Conservation (phyloP, 2,329 filamentous ascomycete species). For the Colletotrichum sidae region DNA sequence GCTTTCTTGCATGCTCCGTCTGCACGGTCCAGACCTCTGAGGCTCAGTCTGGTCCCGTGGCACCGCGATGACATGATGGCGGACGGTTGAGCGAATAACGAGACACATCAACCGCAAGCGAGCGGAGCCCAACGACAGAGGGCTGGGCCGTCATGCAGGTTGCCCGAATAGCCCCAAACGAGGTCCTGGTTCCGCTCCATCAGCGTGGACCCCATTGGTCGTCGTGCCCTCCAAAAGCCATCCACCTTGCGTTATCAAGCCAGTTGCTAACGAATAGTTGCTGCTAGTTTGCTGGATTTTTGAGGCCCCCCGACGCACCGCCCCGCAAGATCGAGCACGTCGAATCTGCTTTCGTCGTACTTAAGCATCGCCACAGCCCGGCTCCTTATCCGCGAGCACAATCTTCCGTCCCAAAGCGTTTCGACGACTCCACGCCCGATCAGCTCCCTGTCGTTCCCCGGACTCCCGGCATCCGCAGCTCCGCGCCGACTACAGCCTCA, state of each 20-base stretch:
- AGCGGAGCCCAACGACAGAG: slow-evolving; percentile 32
- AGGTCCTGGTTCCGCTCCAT: slow-evolving; percentile 13
- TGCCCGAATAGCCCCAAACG: slow-evolving; percentile 15
- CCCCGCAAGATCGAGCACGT: slow-evolving; percentile 26
- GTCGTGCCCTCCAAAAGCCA: slow-evolving; percentile 2
- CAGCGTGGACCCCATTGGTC: slow-evolving; percentile 21
- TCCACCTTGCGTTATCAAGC: slow-evolving; percentile 25
- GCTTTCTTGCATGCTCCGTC: background rate
- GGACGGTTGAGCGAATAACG: slow-evolving; percentile 24
- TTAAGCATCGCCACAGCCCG: slow-evolving; percentile 33
- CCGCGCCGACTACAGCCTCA: slow-evolving; percentile 24
- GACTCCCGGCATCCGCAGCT: slow-evolving; percentile 15
- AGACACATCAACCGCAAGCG: background rate
- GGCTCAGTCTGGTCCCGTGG: slow-evolving; percentile 27
- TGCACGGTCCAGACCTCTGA: background rate
- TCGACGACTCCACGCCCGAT: slow-evolving; percentile 15
- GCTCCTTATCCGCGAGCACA: slow-evolving; percentile 24
- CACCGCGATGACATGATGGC: slow-evolving; percentile 17
- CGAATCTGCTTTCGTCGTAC: slow-evolving; percentile 17
- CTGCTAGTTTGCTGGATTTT: slow-evolving; percentile 19
- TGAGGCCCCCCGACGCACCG: slow-evolving; percentile 36
- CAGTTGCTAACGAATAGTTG: background rate
- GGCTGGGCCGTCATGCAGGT: slow-evolving; percentile 39
- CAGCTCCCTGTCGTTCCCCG: slow-evolving; percentile 13
- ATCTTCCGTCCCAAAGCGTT: background rate